Evolutionary conservation across 345 rosid genomes (phyloP), one percentile per base, ranked within the genome.

Genomic region (Populus deltoides): DNA sequence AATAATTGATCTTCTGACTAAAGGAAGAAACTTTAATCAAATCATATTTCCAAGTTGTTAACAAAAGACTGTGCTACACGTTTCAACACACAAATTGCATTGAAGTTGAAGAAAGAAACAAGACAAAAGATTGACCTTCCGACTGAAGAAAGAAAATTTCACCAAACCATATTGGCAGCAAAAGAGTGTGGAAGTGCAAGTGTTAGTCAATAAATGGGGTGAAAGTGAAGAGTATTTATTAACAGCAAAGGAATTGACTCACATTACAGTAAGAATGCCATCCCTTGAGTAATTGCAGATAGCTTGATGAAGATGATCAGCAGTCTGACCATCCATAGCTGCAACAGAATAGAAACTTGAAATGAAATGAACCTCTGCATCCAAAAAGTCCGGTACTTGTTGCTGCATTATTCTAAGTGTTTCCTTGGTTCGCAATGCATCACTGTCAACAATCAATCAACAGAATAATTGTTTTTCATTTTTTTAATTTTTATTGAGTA

Each of bases 241-340:
- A 59, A 59, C 29, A 17, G 31, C 27, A 68, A 66, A 38, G 68
- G 6, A 71, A 62, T 10, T 68, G 61, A 89, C 97, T 82, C 59
- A 94, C 98, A 95, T 95, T 81, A 95, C 89, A 22, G 99, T 93
- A 49, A 85, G 71, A 70, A 91, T 88, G 57, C 90, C 92, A 83
- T 92, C 89, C 20, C 80, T 83, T 1, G 98, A 88, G 81, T 90
- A 90, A 81, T 71, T 88, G 77, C 92, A 92, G 84, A 96, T 83
- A 79, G 87, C 83, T 67, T 78, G 87, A 47, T 91, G 97, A 75
- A 95, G 92, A 80, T 91, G 98, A 9, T 89, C 93, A 0, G 98
- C 98, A 9, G 99, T 95, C 83, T 95, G 99, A 38, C 99, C 99
- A 75, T 95, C 98, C 99, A 96, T 90, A 35, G 98, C 97, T 4